These are phyloP conservation scores for Mallotus repandus DNA, from an alignment of 441 rosid species.

Conservation along the genomic window DNA sequence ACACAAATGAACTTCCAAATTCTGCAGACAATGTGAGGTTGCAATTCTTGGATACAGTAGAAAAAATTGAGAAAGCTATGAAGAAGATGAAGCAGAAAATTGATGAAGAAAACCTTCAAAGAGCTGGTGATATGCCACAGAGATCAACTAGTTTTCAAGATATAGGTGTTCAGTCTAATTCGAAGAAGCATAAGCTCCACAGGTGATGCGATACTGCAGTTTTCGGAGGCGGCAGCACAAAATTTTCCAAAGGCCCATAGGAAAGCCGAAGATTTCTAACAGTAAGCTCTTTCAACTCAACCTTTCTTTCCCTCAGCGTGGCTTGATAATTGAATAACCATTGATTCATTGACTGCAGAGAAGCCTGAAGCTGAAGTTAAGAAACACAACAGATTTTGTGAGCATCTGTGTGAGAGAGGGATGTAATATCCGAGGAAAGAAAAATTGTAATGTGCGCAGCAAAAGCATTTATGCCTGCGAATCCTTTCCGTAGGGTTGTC, in stretches of 20 bases:
- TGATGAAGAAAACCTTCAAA: constrained; percentile 35
- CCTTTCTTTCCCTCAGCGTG: constrained; percentile 21
- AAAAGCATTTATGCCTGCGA: constrained; percentile 69
- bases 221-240: constrained; percentile 30
- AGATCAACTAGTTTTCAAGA: constrained; percentile 27
- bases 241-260: constrained; percentile 53
- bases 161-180: constrained; percentile 32
- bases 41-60: background rate
- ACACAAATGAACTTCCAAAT: constrained; percentile 5
- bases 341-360: constrained; percentile 31
- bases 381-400: constrained; percentile 62
- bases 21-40: constrained; percentile 16
- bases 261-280: constrained; percentile 57
- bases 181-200: constrained; percentile 24
- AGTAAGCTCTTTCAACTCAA: no score
- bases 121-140: constrained; percentile 27
- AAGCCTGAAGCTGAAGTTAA: constrained; percentile 49
- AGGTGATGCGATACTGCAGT: constrained; percentile 32
- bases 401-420: constrained; percentile 84
- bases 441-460: constrained; percentile 79
- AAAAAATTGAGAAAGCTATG: background rate
- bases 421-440: constrained; percentile 78
- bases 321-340: constrained; percentile 12
- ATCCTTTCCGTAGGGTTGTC: constrained; percentile 91
- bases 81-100: constrained; percentile 19